Base-by-base conservation (phyloP, 139 green algal species). In the Chlamydomonas asymmetrica region DNA sequence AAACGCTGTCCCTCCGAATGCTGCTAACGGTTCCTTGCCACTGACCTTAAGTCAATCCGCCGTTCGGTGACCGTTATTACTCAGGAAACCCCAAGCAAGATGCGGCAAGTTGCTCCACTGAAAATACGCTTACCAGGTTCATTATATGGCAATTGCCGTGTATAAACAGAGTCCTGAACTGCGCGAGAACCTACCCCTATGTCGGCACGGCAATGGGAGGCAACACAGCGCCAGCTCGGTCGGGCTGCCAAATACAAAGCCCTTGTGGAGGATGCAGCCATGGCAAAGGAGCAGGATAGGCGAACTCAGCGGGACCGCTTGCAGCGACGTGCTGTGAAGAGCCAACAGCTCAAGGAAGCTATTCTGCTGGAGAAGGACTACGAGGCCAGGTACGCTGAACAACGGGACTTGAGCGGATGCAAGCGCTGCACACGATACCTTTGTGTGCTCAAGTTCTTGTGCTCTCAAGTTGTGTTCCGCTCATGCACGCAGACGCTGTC, bases 351-450 rank as follows among this genome's bases (percentile, higher is more conserved):
- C 50, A 25, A 63, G 6, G 59, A 77, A 34, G 35, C 71, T 5
- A 52, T 37, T 0, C 41, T 39, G 31, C 32, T 77, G 25, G 71
- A 77, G 34, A 77, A 69, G 59, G 59, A 69, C 41, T 32, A 70
- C 1, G 71, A 77, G 39, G 41, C 71, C 5, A 50, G 59, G 71
- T 69, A 13, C 8, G 64, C 5, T 2, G 23, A 13, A 13, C 23
- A 23, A 23, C 23, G 18, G 18, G 23, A 23, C 52, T 22, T 62
- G 18, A 23, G 52, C 10, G 16, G 52, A 16, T 52, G 45, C 71
- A 77, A 59, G 41, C 71, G 59, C 32, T 77, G 71, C 71, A 77
- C 68, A 56, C 71, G n/a, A n/a, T n/a, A n/a, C n/a, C n/a, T n/a
- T n/a, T n/a, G n/a, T n/a, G n/a, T n/a, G n/a, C n/a, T n/a, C n/a